Evolutionary conservation across 805 yeast genomes (phyloP), one percentile per base, ranked within the genome.

Genomic region (Yarrowia phangngaensis): DNA sequence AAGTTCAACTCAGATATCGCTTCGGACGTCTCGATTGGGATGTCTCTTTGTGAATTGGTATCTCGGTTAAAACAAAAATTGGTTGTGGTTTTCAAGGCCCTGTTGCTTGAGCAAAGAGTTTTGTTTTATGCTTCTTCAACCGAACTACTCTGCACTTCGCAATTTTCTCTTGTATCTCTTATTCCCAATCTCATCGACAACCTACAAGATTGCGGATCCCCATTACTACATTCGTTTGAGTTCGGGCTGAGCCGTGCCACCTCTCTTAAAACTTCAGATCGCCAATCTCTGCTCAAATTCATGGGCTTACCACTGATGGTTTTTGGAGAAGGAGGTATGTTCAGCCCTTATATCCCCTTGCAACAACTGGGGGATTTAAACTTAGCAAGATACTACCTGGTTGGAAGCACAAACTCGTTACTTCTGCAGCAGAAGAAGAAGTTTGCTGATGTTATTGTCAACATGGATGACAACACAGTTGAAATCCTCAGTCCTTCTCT

Each of bases 291-390:
- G 61, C 67, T 90, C 29, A 68, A 76, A 24, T 92, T 86, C 61
- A 75, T 87, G 60, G 98, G 97, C 0, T 70, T 92, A 23, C 98
- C 98, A 0, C 68, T 92, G 41, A 89, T 83, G 57, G 64, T 88
- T 1, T 92, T 92, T 65, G 87, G 87, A 41, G 76, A 78, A 56
- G 94, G 94, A 33, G 88, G 94, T 1, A 73, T 90, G 52, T 89
- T 94, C 72, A 82, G 83, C 56, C 97, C 98, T 2, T 92, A 90
- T 65, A 73, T 89, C n/a, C 95, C 97, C 0, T 68, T 92, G 50
- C 98, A 90, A 63, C 97, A 90, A 60, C 68, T 90, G 50, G 84
- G 83, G 46, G 88, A 84, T 56, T 69, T 92, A 46, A 72, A 74
- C 15, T 67, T 70, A 1, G 74, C 89, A 0, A 68, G 73, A 26